phyloP scores from a whole-genome alignment of 2,329 filamentous ascomycete genomes.

The Cladosporium austrohemisphaericum region DNA sequence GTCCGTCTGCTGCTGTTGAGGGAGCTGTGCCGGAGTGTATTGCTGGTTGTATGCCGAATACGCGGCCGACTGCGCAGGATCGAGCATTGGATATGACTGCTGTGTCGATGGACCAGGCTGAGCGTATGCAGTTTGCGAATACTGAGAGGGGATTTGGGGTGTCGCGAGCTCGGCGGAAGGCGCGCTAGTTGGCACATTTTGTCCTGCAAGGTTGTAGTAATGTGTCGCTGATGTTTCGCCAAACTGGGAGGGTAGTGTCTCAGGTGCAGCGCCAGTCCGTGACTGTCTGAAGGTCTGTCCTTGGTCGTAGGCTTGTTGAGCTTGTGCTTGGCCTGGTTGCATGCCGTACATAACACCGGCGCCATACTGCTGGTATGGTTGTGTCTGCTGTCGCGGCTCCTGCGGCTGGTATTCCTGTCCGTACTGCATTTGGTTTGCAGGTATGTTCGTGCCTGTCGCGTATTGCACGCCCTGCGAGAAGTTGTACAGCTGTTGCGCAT shows the following conservation, averaged over 20 bases:
- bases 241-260: constrained; percentile 68
- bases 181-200: constrained; percentile 55
- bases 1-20: constrained; percentile 21
- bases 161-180: constrained; percentile 56
- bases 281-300: constrained; percentile 66
- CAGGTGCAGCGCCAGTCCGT: constrained; percentile 72
- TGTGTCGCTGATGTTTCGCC: constrained; percentile 59
- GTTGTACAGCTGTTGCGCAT: constrained; percentile 40
- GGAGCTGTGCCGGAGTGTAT: constrained; percentile 23
- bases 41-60: constrained; percentile 25
- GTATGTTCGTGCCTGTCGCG: constrained; percentile 54
- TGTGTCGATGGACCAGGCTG: constrained; percentile 52
- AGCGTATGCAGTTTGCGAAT: constrained; percentile 57
- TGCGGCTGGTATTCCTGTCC: constrained; percentile 37
- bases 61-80: constrained; percentile 40
- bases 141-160: constrained; percentile 63
- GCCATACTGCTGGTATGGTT: constrained; percentile 57
- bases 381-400: constrained; percentile 56
- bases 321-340: constrained; percentile 48
- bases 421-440: constrained; percentile 55
- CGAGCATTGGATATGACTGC: constrained; percentile 52
- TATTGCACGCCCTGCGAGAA: constrained; percentile 56
- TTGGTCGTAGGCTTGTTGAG: constrained; percentile 62
- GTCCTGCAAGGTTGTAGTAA: constrained; percentile 66
- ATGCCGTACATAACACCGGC: constrained; percentile 77